phyloP scores from a whole-genome alignment of 768 basidiomycete species.

The Phallus indusiatus region DNA sequence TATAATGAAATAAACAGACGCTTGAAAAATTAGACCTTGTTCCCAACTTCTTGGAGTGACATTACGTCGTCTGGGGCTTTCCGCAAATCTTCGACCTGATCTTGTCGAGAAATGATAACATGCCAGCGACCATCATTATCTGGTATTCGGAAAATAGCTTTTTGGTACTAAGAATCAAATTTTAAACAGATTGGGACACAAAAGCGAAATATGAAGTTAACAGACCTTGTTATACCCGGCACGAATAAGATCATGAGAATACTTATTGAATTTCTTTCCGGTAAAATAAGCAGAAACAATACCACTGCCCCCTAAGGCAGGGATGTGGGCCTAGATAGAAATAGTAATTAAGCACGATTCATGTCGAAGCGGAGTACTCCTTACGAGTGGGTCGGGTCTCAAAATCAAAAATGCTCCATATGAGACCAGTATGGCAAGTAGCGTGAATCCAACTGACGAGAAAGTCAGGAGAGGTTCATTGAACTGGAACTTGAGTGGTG shows the following conservation, averaged over 20 bases:
- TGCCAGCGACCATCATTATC: constrained; percentile 33
- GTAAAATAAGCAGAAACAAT: constrained; percentile 10
- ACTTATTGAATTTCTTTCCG: constrained; percentile 12
- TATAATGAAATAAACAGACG: not conserved
- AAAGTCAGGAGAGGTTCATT: not conserved
- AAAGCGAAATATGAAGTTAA: not conserved
- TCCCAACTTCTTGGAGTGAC: constrained; percentile 2
- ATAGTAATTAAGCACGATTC: too few species aligned
- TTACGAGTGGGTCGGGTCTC: too few species aligned
- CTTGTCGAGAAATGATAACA: constrained; percentile 25
- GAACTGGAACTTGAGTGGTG: too few species aligned
- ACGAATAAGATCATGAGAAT: constrained; percentile 18
- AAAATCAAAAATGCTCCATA: too few species aligned
- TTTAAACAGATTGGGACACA: too few species aligned
- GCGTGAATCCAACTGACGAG: not conserved
- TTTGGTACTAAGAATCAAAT: constrained; percentile 9
- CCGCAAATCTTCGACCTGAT: constrained; percentile 21
- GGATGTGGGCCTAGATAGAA: not conserved
- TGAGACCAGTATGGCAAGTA: not conserved
- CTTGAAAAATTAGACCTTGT: not conserved
- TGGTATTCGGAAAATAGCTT: constrained; percentile 32
- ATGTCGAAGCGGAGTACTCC: too few species aligned
- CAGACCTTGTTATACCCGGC: constrained; percentile 24
- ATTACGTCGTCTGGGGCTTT: constrained; percentile 11
- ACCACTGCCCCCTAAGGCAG: not conserved